Conservation (phyloP, 140 eudicot genomes). For the Cichorium intybus region DNA sequence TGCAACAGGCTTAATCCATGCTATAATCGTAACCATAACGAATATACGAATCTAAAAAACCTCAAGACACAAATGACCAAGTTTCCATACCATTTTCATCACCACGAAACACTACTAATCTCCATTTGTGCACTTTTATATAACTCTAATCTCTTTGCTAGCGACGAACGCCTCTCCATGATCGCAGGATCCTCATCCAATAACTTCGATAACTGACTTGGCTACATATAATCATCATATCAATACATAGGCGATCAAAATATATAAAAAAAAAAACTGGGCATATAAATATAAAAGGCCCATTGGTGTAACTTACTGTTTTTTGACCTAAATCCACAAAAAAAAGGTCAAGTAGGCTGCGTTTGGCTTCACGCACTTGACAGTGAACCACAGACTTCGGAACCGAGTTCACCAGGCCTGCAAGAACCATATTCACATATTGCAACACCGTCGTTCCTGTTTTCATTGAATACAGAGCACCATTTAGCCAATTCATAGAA, state of each 20-base stretch:
- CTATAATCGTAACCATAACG: not conserved
- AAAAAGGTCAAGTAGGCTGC: conserved; percentile 36
- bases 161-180: conserved; percentile 36
- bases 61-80: conserved; percentile 6
- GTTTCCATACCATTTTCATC: conserved; percentile 6
- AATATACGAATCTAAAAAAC: not conserved
- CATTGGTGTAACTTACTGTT: conserved; percentile 18
- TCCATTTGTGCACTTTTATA: conserved; percentile 44
- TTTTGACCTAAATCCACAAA: conserved; percentile 37
- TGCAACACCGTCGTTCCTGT: conserved; percentile 36
- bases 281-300: not conserved
- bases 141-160: conserved; percentile 33
- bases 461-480: not conserved
- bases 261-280: not conserved
- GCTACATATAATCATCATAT: conserved; percentile 21
- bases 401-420: conserved; percentile 33
- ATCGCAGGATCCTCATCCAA: conserved; percentile 42
- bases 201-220: conserved; percentile 31
- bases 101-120: conserved; percentile 38
- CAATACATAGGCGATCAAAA: not conserved
- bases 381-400: conserved; percentile 42
- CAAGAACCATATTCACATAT: conserved; percentile 39
- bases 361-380: conserved; percentile 49
- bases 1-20: conserved; percentile 13
- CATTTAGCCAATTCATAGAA: not conserved